A percentile compares a stretch with the other conserved stretches of the same genome.
Conservation (phyloP, 148 eudicot genomes). For the Rhododendron vialii region DNA sequence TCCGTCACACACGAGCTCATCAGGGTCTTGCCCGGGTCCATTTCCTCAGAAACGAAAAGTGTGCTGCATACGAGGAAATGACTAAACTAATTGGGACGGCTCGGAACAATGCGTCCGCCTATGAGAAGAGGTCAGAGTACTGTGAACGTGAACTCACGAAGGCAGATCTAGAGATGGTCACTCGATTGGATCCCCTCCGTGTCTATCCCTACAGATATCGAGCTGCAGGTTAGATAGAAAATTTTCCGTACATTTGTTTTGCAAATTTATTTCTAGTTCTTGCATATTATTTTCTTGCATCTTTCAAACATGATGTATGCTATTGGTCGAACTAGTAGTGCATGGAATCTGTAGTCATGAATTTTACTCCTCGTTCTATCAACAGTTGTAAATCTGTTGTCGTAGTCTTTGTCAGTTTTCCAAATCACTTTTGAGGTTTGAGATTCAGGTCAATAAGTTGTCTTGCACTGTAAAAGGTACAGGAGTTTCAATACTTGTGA, state of each 20-base stretch:
- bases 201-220: constrained; percentile 94
- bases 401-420: neutral
- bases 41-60: constrained; percentile 62
- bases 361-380: neutral
- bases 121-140: constrained; percentile 96
- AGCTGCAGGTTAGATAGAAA: constrained; percentile 73
- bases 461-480: neutral
- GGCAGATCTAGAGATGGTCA: constrained; percentile 82
- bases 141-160: constrained; percentile 92
- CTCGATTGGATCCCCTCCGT: constrained; percentile 84
- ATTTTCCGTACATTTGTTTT: neutral
- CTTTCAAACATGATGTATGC: neutral
- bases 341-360: neutral
- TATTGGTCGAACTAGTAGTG: neutral
- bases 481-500: neutral
- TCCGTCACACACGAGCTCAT: constrained; percentile 94
- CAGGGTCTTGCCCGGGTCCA: constrained; percentile 98
- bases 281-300: neutral
- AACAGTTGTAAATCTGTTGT: neutral
- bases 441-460: neutral
- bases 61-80: constrained; percentile 89
- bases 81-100: constrained; percentile 88
- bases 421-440: neutral
- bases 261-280: neutral
- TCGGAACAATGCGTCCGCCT: constrained; percentile 85